A percentile compares a stretch with the other conserved stretches of the same genome.
Conservation (phyloP, 2,329 filamentous ascomycete genomes). For the Fusarium falciforme region DNA sequence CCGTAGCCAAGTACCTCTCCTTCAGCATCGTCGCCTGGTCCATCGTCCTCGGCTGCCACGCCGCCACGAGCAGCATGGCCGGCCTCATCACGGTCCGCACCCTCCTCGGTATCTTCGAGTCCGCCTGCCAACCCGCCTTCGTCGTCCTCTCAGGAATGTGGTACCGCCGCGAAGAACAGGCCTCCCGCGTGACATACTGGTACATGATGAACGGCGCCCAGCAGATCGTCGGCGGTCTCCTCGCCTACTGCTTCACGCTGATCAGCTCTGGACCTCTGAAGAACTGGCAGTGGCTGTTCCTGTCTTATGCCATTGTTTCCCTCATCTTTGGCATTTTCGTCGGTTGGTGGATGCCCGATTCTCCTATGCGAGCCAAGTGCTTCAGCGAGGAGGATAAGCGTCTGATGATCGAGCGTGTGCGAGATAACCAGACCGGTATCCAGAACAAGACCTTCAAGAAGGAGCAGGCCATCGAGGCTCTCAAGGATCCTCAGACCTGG, state of each 20-base stretch:
- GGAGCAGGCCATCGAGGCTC: constrained; percentile 60
- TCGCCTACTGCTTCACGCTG: constrained; percentile 72
- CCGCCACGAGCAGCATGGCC: constrained; percentile 69
- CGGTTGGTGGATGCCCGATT: constrained; percentile 73
- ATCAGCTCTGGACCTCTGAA: constrained; percentile 65
- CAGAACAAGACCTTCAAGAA: constrained; percentile 65
- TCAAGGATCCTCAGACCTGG: constrained; percentile 75
- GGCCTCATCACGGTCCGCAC: constrained; percentile 71
- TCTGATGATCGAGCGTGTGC: constrained; percentile 70
- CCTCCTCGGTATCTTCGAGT: constrained; percentile 77
- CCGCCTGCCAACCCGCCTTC: constrained; percentile 75
- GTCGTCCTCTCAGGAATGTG: constrained; percentile 76
- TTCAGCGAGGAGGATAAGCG: constrained; percentile 74
- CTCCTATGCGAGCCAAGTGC: constrained; percentile 77
- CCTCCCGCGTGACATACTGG: constrained; percentile 75
- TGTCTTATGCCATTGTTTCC: constrained; percentile 72
- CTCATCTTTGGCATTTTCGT: constrained; percentile 75
- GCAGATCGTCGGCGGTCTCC: constrained; percentile 77
- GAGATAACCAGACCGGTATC: constrained; percentile 70
- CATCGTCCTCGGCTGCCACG: constrained; percentile 67
- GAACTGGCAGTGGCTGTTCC: constrained; percentile 77
- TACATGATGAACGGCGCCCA: constrained; percentile 83
- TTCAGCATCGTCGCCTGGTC: constrained; percentile 72
- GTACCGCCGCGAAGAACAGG: constrained; percentile 78
- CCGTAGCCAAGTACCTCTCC: constrained; percentile 74